Evolutionary conservation across 768 basidiomycete species (phyloP), one percentile per base, ranked within the genome.

Genomic region (Phanerodontia chrysosporium): DNA sequence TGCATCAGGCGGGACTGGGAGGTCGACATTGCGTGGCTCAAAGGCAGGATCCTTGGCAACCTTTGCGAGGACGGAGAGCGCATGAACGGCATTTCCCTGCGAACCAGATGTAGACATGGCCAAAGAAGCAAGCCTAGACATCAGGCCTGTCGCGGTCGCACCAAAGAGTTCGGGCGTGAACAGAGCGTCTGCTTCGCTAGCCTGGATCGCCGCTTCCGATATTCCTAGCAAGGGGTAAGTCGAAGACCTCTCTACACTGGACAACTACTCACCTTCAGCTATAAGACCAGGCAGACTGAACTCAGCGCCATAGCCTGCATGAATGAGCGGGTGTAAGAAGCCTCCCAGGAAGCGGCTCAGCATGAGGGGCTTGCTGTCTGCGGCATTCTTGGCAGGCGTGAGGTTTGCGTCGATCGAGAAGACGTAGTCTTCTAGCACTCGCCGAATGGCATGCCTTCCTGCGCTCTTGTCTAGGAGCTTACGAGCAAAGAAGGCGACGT

Each of bases 261-360:
- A 18, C 39, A 18, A n/a, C 8, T 39, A 21, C 24, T 10, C 6
- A 28, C n/a, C 55, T 74, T 90, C 87, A 1, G 81, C 82, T 1
- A 82, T 69, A 49, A 87, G 68, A 0, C 86, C 87, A 7, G 81
- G 78, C 22, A 85, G 58, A 14, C 77, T 74, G 59, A 88, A 88
- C 67, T 89, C 88, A 2, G 79, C 69, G 2, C 86, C 87, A 68
- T 82, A 81, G 14, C 84, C 87, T 2, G 73, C 63, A 63, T 89
- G 84, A 46, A 90, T 88, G 42, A 88, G 57, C 0, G 87, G 83
- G 64, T 90, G 88, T 4, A 89, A 27, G 8, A 86, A 65, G 2
- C 84, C 85, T 1, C 76, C 75, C 16, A 85, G 36, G 61, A 84
- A 78, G 12, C 86, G 79, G 45, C 75, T 76, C 14, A 89, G 64